These are phyloP conservation scores for Streptanthus diversifolius DNA, from an alignment of 345 rosid species.

Conservation along the genomic window DNA sequence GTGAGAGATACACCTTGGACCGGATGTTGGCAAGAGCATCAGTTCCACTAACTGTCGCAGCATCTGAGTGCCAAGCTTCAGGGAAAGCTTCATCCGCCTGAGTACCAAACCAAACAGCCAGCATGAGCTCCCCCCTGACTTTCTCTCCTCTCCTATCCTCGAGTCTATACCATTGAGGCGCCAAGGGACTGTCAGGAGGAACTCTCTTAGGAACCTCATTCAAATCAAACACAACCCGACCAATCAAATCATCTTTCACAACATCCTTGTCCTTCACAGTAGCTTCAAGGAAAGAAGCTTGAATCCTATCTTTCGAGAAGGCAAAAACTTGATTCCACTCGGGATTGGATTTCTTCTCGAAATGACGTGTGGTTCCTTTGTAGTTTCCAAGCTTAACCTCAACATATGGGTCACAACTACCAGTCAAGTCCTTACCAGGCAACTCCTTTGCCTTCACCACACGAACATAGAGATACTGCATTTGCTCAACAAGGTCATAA, in stretches of 20 bases:
- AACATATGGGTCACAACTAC: slow-evolving; percentile 85
- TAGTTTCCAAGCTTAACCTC: slow-evolving; percentile 92
- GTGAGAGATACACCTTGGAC: slow-evolving; percentile 88
- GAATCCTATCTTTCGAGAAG: slow-evolving; percentile 74
- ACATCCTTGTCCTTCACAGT: slow-evolving; percentile 79
- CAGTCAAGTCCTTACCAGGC: slow-evolving; percentile 79
- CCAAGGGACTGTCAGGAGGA: slow-evolving; percentile 92
- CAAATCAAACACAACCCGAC: slow-evolving; percentile 66
- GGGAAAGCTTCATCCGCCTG: slow-evolving; percentile 99
- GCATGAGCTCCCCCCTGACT: slow-evolving; percentile 75
- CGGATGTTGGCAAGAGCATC: slow-evolving; percentile 80
- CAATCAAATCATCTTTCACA: slow-evolving; percentile 80
- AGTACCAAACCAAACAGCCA: slow-evolving; percentile 97
- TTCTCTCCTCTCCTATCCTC: slow-evolving; percentile 69
- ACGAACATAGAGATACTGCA: slow-evolving; percentile 89
- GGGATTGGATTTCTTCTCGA: slow-evolving; percentile 75
- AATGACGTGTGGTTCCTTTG: slow-evolving; percentile 73
- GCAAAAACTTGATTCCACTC: slow-evolving; percentile 96
- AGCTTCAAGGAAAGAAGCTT: slow-evolving; percentile 75
- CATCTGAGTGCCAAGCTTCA: slow-evolving; percentile 97
- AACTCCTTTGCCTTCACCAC: slow-evolving; percentile 90
- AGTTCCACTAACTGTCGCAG: slow-evolving; percentile 70
- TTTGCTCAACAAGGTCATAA: slow-evolving; percentile 92
- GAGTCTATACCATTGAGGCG: slow-evolving; percentile 90
- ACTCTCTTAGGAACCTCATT: slow-evolving; percentile 82